Conservation (phyloP, 768 basidiomycete species). For the Lactarius trivialis region DNA sequence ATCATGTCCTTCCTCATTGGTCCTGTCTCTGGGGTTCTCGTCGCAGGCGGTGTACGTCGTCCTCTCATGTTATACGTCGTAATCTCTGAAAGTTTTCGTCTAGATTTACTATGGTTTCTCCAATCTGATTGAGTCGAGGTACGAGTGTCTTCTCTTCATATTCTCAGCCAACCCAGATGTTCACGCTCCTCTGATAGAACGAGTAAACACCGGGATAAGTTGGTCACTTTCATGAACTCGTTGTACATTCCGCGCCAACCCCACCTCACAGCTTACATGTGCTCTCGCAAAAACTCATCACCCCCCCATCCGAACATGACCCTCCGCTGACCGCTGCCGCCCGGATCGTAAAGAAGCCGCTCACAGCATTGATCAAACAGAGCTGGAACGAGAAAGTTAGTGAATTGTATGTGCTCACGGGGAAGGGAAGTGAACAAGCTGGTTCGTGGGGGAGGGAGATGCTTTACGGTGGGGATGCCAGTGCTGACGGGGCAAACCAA, state of each 20-base stretch:
- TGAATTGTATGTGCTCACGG: slow-evolving; percentile 12
- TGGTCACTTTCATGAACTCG: slow-evolving; percentile 24
- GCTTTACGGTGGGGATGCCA: slow-evolving; percentile 36
- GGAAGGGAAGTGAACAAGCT: slow-evolving; percentile 12
- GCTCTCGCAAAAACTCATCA: slow-evolving; percentile 12
- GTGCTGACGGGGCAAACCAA: slow-evolving; percentile 2
- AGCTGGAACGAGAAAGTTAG: slow-evolving; percentile 20
- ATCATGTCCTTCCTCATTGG: slow-evolving; percentile 55
- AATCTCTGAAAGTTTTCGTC: neutral
- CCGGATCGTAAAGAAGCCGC: slow-evolving; percentile 17
- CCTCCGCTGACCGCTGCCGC: slow-evolving; percentile 19
- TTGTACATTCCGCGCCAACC: neutral
- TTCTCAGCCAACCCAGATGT: neutral
- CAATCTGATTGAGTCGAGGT: slow-evolving; percentile 55
- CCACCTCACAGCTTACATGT: slow-evolving; percentile 8
- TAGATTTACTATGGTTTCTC: slow-evolving; percentile 64
- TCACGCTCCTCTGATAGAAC: slow-evolving; percentile 36
- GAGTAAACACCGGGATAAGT: slow-evolving; percentile 51
- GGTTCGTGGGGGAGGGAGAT: slow-evolving; percentile 40
- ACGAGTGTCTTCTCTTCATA: slow-evolving; percentile 21
- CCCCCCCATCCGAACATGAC: slow-evolving; percentile 10
- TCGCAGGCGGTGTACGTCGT: slow-evolving; percentile 55
- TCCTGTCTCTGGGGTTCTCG: slow-evolving; percentile 62
- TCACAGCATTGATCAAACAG: slow-evolving; percentile 14
- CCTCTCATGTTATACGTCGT: slow-evolving; percentile 23